phyloP scores from a whole-genome alignment of 1,284 basidiomycete genomes.

The Wallemia ichthyophaga region DNA sequence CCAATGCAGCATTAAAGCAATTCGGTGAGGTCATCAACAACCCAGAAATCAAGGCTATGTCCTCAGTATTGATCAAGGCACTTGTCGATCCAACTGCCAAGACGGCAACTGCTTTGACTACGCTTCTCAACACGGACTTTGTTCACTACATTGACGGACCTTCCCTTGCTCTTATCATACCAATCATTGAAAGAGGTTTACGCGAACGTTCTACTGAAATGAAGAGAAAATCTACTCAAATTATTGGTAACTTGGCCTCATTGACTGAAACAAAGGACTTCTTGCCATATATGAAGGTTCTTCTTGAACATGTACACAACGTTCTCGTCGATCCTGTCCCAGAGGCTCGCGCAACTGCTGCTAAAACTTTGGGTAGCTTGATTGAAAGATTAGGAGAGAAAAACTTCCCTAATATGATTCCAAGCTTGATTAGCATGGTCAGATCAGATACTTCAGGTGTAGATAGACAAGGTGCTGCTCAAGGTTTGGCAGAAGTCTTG shows the following conservation, averaged over 20 bases:
- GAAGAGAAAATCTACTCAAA: slow-evolving; percentile 86
- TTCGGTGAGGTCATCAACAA: slow-evolving; percentile 91
- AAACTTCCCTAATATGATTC: slow-evolving; percentile 84
- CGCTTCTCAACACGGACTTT: slow-evolving; percentile 76
- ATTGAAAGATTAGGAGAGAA: slow-evolving; percentile 85
- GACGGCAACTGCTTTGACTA: slow-evolving; percentile 51
- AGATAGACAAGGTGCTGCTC: slow-evolving; percentile 73
- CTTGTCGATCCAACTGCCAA: slow-evolving; percentile 74
- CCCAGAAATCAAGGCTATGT: slow-evolving; percentile 74
- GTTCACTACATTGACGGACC: slow-evolving; percentile 97
- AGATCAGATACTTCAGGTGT: slow-evolving; percentile 85
- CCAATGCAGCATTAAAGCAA: slow-evolving; percentile 84
- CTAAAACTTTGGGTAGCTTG: slow-evolving; percentile 85
- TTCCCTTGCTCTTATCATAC: slow-evolving; percentile 81
- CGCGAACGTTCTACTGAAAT: slow-evolving; percentile 72
- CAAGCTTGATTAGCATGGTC: slow-evolving; percentile 59
- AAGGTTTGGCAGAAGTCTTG: slow-evolving; percentile 85
- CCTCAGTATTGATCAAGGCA: slow-evolving; percentile 76
- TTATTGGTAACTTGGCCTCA: slow-evolving; percentile 82
- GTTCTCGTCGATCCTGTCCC: slow-evolving; percentile 88
- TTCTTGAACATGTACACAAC: slow-evolving; percentile 68
- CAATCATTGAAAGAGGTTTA: slow-evolving; percentile 79
- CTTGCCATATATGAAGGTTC: slow-evolving; percentile 64
- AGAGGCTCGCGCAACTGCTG: slow-evolving; percentile 85
- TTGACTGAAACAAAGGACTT: slow-evolving; percentile 90